phyloP scores from a whole-genome alignment of 352 stramenopile genomes.

The Phytophthora pisi region DNA sequence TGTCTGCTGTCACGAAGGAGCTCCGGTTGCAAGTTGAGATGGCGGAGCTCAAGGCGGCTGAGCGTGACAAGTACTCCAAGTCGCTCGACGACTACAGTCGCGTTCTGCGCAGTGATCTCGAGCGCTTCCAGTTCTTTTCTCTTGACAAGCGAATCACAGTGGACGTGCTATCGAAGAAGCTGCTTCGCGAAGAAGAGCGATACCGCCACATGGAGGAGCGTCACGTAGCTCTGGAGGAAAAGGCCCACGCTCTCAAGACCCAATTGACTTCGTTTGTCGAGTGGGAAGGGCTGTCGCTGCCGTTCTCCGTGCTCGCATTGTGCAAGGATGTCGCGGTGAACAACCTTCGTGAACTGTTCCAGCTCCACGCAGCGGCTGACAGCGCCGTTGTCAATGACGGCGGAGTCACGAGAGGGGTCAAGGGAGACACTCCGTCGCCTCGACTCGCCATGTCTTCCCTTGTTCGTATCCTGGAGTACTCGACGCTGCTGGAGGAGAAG shows the following conservation, averaged over 20 bases:
- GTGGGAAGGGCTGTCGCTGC: slow-evolving; percentile 53
- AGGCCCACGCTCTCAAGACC: slow-evolving; percentile 43
- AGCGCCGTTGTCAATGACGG: slow-evolving; percentile 12
- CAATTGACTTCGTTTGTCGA: slow-evolving; percentile 60
- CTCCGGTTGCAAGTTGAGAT: slow-evolving; percentile 58
- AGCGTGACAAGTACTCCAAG: slow-evolving; percentile 68
- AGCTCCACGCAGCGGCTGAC: slow-evolving; percentile 41
- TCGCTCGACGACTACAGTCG: slow-evolving; percentile 76
- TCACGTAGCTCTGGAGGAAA: slow-evolving; percentile 59
- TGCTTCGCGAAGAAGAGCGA: slow-evolving; percentile 72
- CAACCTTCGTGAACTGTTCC: slow-evolving; percentile 62
- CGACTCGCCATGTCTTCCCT: slow-evolving; percentile 50
- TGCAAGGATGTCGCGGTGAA: slow-evolving; percentile 57
- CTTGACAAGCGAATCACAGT: slow-evolving; percentile 79
- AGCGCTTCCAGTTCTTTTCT: slow-evolving; percentile 81
- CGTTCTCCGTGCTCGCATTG: slow-evolving; percentile 52
- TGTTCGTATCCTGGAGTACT: slow-evolving; percentile 55
- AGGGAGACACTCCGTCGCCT: slow-evolving; percentile 19
- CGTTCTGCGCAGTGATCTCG: slow-evolving; percentile 71
- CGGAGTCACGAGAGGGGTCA: background rate
- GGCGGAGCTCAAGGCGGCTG: slow-evolving; percentile 56
- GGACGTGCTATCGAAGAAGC: slow-evolving; percentile 78
- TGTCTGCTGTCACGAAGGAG: slow-evolving; percentile 46
- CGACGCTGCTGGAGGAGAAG: slow-evolving; percentile 45
- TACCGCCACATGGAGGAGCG: slow-evolving; percentile 66